These are phyloP conservation scores for Dicorynia guianensis DNA, from an alignment of 306 rosid genomes.

Conservation along the genomic window DNA sequence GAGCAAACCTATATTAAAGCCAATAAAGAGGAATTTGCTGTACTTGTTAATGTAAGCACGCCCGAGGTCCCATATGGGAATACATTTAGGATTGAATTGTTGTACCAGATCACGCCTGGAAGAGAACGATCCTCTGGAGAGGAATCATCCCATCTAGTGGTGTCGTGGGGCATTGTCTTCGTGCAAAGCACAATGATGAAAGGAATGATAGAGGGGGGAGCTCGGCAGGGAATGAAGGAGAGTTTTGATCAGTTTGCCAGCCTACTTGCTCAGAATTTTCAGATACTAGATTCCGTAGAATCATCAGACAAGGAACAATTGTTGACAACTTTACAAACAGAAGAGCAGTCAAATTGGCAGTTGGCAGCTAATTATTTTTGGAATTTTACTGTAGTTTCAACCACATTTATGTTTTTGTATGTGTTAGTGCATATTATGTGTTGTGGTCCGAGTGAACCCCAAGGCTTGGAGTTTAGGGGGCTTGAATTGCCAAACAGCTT, in stretches of 20 bases:
- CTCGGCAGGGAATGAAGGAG: slow-evolving; percentile 77
- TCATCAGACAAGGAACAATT: slow-evolving; percentile 61
- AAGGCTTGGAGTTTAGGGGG: slow-evolving; percentile 80
- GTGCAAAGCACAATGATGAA: slow-evolving; percentile 80
- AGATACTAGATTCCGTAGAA: slow-evolving; percentile 47
- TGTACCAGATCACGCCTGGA: slow-evolving; percentile 82
- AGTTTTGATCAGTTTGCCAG: slow-evolving; percentile 62
- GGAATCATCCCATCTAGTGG: slow-evolving; percentile 61
- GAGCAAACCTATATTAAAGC: slow-evolving; percentile 80
- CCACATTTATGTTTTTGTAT: slow-evolving; percentile 62
- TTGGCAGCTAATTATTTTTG: slow-evolving; percentile 68
- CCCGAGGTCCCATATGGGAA: slow-evolving; percentile 92
- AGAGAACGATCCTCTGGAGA: slow-evolving; percentile 63
- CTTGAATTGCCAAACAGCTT: slow-evolving; percentile 86
- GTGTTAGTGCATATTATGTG: slow-evolving; percentile 64
- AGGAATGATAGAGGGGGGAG: slow-evolving; percentile 80
- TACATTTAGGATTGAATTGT: slow-evolving; percentile 71
- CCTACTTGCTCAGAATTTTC: slow-evolving; percentile 59
- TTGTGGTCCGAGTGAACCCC: slow-evolving; percentile 56
- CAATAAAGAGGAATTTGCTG: slow-evolving; percentile 62
- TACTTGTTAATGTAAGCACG: slow-evolving; percentile 63
- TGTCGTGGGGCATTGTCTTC: slow-evolving; percentile 81
- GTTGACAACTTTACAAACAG: slow-evolving; percentile 59
- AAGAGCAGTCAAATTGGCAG: slow-evolving; percentile 65
- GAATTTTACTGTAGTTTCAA: slow-evolving; percentile 66